phyloP scores from a whole-genome alignment of 768 basidiomycete species.

The Suillus sp. region DNA sequence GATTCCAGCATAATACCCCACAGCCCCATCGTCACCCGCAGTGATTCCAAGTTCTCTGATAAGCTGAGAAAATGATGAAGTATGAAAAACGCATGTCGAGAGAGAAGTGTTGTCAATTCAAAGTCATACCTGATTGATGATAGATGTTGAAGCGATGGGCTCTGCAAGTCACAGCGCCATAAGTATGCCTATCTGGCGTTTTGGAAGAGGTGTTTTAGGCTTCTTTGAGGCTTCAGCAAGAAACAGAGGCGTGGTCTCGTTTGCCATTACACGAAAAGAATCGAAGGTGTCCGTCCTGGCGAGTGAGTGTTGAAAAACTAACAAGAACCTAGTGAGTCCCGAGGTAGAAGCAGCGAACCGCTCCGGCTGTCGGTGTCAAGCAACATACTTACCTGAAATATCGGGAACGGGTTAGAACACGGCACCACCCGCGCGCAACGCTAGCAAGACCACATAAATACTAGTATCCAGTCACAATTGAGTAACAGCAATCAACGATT shows the following conservation, averaged over 20 bases:
- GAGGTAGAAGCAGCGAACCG: background rate
- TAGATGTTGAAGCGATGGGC: constrained; percentile 47
- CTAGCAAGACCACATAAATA: too few species aligned
- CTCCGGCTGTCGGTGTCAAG: too few species aligned
- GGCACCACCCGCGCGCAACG: too few species aligned
- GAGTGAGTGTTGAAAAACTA: background rate
- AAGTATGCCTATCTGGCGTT: constrained; percentile 44
- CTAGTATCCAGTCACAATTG: too few species aligned
- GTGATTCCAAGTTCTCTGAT: constrained; percentile 63
- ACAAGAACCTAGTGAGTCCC: background rate
- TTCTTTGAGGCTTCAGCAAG: constrained; percentile 16
- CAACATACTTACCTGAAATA: too few species aligned
- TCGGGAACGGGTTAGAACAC: too few species aligned
- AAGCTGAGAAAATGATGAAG: constrained; percentile 41
- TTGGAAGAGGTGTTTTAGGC: constrained; percentile 44
- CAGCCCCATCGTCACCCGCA: constrained; percentile 61
- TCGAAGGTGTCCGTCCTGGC: background rate
- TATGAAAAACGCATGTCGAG: background rate
- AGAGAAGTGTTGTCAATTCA: background rate
- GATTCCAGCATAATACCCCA: constrained; percentile 70
- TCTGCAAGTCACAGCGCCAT: constrained; percentile 47
- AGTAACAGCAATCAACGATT: too few species aligned
- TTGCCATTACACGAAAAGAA: background rate
- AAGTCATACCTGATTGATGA: constrained; percentile 47
- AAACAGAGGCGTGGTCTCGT: background rate